phyloP scores from a whole-genome alignment of 169 alveolate species.

The Plasmodium relictum region DNA sequence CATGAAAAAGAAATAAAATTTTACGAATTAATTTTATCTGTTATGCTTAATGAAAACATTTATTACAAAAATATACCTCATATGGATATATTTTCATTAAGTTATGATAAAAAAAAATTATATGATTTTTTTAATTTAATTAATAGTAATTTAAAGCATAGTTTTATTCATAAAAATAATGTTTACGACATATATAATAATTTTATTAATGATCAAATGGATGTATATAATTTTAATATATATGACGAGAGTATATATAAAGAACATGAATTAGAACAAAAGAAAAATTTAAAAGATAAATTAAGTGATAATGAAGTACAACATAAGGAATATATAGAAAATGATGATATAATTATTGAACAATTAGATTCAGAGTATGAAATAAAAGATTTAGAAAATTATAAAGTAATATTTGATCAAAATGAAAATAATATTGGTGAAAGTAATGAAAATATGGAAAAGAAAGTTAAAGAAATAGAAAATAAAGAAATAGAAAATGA shows the following conservation, averaged over 20 bases:
- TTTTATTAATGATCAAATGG: slow-evolving; percentile 40
- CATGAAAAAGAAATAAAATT: slow-evolving; percentile 87
- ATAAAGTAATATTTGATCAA: slow-evolving; percentile 42
- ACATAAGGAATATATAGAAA: background rate
- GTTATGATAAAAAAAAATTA: slow-evolving; percentile 47
- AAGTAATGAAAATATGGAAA: background rate
- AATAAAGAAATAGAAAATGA: background rate
- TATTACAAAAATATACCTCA: slow-evolving; percentile 85
- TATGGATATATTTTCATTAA: slow-evolving; percentile 63
- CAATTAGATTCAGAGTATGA: slow-evolving; percentile 31
- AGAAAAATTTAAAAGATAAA: background rate
- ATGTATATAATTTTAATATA: slow-evolving; percentile 60
- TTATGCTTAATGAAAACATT: slow-evolving; percentile 79
- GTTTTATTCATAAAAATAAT: slow-evolving; percentile 75
- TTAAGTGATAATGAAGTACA: background rate
- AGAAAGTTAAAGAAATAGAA: background rate
- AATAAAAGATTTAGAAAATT: slow-evolving; percentile 15
- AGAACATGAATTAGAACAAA: background rate
- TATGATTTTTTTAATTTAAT: slow-evolving; percentile 52
- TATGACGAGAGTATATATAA: slow-evolving; percentile 27
- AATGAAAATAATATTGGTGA: background rate
- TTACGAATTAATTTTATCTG: slow-evolving; percentile 83
- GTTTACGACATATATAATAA: slow-evolving; percentile 68
- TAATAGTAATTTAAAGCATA: slow-evolving; percentile 63
- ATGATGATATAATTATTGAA: slow-evolving; percentile 37